phyloP scores from a whole-genome alignment of 1,284 basidiomycete genomes.

The Moniliella sp. region DNA sequence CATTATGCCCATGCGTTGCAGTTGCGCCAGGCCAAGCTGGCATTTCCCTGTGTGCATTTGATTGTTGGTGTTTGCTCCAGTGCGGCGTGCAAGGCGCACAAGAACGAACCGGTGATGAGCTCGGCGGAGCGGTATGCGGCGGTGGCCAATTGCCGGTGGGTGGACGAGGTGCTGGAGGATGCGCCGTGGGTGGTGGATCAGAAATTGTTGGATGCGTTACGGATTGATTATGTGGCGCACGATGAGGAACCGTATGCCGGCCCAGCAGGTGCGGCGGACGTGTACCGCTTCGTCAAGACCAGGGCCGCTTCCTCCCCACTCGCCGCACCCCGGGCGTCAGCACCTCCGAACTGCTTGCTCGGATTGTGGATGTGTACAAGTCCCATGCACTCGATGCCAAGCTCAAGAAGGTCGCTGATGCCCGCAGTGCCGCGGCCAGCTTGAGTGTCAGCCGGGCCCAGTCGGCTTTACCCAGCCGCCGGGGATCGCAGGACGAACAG shows the following conservation, averaged over 20 bases:
- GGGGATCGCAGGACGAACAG: no score
- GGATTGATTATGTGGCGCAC: constrained; percentile 90
- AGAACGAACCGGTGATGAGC: constrained; percentile 64
- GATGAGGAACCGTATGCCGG: constrained; percentile 26
- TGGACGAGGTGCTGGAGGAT: constrained; percentile 79
- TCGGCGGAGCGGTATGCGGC: constrained; percentile 75
- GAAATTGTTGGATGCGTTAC: constrained; percentile 56
- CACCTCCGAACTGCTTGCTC: constrained; percentile 63
- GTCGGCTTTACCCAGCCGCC: no score
- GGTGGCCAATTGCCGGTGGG: constrained; percentile 82
- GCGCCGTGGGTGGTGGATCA: constrained; percentile 76
- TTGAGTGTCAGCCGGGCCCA: no score
- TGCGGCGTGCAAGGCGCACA: constrained; percentile 49
- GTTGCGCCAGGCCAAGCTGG: constrained; percentile 74
- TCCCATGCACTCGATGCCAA: constrained; percentile 63
- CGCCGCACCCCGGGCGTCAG: constrained; percentile 80
- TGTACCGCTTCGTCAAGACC: constrained; percentile 62
- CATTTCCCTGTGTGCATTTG: constrained; percentile 68
- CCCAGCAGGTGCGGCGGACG: constrained; percentile 40
- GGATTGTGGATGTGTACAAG: constrained; percentile 29
- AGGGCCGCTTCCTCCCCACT: constrained; percentile 87
- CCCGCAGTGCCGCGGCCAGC: no score
- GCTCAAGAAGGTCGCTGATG: constrained; percentile 65
- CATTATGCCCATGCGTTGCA: constrained; percentile 87
- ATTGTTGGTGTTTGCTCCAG: constrained; percentile 75